phyloP scores from a whole-genome alignment of 495 filamentous ascomycete species.

The Aspergillus carlsbadensis region DNA sequence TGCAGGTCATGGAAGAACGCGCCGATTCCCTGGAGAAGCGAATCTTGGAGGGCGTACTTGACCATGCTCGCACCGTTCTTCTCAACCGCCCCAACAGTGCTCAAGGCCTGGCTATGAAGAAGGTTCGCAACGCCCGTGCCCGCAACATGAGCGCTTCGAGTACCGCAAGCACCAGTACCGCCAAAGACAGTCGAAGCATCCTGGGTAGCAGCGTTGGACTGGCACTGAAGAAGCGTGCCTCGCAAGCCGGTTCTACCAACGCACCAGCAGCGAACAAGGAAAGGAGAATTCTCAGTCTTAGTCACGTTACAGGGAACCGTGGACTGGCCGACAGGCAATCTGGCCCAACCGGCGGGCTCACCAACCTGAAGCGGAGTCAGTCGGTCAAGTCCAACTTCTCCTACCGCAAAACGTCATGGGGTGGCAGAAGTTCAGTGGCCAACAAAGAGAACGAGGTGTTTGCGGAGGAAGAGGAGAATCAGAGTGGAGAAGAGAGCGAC shows the following conservation, averaged over 20 bases:
- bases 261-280: conserved; percentile 49
- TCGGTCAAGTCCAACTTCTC: conserved; percentile 65
- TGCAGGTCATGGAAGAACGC: conserved; percentile 81
- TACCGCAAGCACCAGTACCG: conserved; percentile 39
- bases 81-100: conserved; percentile 53
- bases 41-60: conserved; percentile 91
- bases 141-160: conserved; percentile 43
- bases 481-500: conserved; percentile 46
- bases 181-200: conserved; percentile 40
- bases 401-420: conserved; percentile 75
- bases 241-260: conserved; percentile 48
- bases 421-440: conserved; percentile 44
- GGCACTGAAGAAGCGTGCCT: conserved; percentile 50
- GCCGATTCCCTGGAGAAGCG: conserved; percentile 86
- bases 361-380: conserved; percentile 64
- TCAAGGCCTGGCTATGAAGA: conserved; percentile 67
- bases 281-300: conserved; percentile 83
- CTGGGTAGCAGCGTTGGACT: conserved; percentile 52
- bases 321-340: conserved; percentile 57
- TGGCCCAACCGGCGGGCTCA: conserved; percentile 43
- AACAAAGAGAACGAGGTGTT: conserved; percentile 65
- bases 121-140: conserved; percentile 57
- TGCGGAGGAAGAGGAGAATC: conserved; percentile 51
- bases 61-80: conserved; percentile 85
- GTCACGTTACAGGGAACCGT: conserved; percentile 79